Evolutionary conservation across 106 monocot genomes (phyloP), one percentile per base, ranked within the genome.

Genomic region (Hemerocallis citrina): DNA sequence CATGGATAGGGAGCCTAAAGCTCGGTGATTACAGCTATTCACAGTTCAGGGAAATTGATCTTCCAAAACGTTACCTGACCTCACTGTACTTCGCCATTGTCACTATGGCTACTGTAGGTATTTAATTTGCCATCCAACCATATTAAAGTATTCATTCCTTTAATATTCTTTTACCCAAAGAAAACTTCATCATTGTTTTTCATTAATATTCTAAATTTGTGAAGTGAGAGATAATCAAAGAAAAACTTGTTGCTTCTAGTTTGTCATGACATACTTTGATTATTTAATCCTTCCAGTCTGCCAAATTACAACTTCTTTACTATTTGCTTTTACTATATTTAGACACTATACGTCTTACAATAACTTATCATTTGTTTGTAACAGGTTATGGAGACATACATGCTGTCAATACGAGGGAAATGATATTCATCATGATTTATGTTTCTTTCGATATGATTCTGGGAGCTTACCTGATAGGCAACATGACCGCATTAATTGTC

Each of bases 381-480:
- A 15, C 83, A 94, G 94, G 94, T 66, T 94, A 94, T 78, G 94
- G 94, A 68, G 94, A 94, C 55, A 85, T 94, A 75, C 85, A 85
- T 78, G 94, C 94, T 10, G 89, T 89, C 23, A 94, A 94, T 64
- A 30, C 65, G 17, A 80, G 94, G 57, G 94, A 94, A 69, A 94
- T 94, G 94, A 62, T 89, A 54, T 94, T 94, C 64, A 50, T 89
- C 57, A 89, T 94, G 89, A 78, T 94, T 5, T 94, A 68, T 81
- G 83, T 89, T 55, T 94, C 93, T 43, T 94, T 89, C 43, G 94
- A 89, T 43, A 94, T 94, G 94, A 80, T 94, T 81, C 72, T 94
- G 17, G 85, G 94, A 44, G 94, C 94, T 62, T 94, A 94, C 57
- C 75, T 94, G 41, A 76, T 94, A 35, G 94, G 94, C 49, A 95